A percentile compares a stretch with the other conserved stretches of the same genome.
Conservation (phyloP, 345 rosid genomes). For the Dipteronia dyeriana region DNA sequence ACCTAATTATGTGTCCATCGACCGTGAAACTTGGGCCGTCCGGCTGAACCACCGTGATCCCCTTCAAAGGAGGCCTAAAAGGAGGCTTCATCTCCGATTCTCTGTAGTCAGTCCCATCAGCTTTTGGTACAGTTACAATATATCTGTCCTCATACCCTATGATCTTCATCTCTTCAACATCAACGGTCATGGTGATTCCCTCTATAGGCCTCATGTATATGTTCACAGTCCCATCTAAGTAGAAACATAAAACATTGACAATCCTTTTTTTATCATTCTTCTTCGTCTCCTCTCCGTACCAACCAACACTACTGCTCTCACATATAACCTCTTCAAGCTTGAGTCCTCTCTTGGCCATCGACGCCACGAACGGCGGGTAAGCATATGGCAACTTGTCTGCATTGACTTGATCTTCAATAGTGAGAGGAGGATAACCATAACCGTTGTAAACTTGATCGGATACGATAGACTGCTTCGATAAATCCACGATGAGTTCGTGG, state of each 20-base stretch:
- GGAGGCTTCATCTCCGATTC: slow-evolving; percentile 31
- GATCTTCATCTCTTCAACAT: slow-evolving; percentile 38
- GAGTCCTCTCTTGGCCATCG: slow-evolving; percentile 31
- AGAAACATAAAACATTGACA: slow-evolving; percentile 37
- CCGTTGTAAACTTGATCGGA: slow-evolving; percentile 30
- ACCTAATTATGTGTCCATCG: slow-evolving; percentile 37
- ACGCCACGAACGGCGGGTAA: slow-evolving; percentile 35
- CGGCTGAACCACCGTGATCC: slow-evolving; percentile 36
- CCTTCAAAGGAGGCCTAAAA: slow-evolving; percentile 21
- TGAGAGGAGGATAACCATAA: slow-evolving; percentile 37
- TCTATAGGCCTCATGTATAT: slow-evolving; percentile 40
- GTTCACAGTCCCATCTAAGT: slow-evolving; percentile 40
- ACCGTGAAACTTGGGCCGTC: slow-evolving; percentile 43
- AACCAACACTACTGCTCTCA: slow-evolving; percentile 26
- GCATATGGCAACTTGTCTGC: slow-evolving; percentile 21
- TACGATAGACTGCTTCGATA: background rate
- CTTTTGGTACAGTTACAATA: slow-evolving; percentile 37
- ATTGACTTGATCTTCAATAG: slow-evolving; percentile 25
- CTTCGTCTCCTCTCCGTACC: slow-evolving; percentile 33
- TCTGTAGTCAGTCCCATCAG: slow-evolving; percentile 43
- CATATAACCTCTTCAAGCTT: slow-evolving; percentile 32
- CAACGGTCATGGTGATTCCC: slow-evolving; percentile 34
- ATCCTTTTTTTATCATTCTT: slow-evolving; percentile 14
- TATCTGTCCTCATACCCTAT: slow-evolving; percentile 23
- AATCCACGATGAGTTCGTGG: slow-evolving; percentile 35